phyloP scores from a whole-genome alignment of 257 asterid genomes.

The Eustoma russellianum region DNA sequence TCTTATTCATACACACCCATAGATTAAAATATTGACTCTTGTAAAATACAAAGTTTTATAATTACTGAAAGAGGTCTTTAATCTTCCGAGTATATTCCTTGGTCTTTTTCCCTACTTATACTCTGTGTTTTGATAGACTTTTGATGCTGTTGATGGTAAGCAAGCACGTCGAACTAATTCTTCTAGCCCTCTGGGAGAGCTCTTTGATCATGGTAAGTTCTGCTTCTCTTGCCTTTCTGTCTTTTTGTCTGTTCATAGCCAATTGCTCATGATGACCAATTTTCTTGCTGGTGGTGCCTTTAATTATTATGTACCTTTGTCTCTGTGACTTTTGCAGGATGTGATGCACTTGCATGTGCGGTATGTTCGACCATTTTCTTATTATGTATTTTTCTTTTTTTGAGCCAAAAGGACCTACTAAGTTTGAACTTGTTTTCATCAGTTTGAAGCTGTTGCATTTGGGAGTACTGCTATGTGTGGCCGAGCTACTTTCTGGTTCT shows the following conservation, averaged over 20 bases:
- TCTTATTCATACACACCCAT: no score
- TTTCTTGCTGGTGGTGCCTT: slow-evolving; percentile 3
- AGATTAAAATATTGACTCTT: background rate
- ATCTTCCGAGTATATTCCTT: slow-evolving; percentile 2
- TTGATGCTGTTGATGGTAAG: slow-evolving; percentile 97
- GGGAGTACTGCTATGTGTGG: slow-evolving; percentile 94
- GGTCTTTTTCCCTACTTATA: slow-evolving; percentile 10
- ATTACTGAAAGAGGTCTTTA: background rate
- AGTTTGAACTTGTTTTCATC: slow-evolving; percentile 4
- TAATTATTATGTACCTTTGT: slow-evolving; percentile 13
- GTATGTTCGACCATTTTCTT: slow-evolving; percentile 35
- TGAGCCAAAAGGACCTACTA: slow-evolving; percentile 1
- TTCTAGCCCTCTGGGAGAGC: slow-evolving; percentile 91
- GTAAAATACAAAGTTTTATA: background rate
- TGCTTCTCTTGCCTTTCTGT: background rate
- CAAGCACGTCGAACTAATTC: slow-evolving; percentile 97
- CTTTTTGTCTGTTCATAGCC: slow-evolving; percentile 1
- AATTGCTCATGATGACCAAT: background rate
- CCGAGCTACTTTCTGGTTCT: slow-evolving; percentile 65
- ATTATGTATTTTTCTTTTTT: slow-evolving; percentile 11
- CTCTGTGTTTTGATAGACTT: slow-evolving; percentile 38
- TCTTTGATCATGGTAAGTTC: slow-evolving; percentile 79
- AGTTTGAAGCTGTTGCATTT: slow-evolving; percentile 85
- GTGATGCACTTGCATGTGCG: slow-evolving; percentile 97
- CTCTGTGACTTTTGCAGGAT: slow-evolving; percentile 46